These are phyloP conservation scores for Colletotrichum salicis DNA, from an alignment of 2,329 filamentous ascomycete species.

Conservation along the genomic window DNA sequence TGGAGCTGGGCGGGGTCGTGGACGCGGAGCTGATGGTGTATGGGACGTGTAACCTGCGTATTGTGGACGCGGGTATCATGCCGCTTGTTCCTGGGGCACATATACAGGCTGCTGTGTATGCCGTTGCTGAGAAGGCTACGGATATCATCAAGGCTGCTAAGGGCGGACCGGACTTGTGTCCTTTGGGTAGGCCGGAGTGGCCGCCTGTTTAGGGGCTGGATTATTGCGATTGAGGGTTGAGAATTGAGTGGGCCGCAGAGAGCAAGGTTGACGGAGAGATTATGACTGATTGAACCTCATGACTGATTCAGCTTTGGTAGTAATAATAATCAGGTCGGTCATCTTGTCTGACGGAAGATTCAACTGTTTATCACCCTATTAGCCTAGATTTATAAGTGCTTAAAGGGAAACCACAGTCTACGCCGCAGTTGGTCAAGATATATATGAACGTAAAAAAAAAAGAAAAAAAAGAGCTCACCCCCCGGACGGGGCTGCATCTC, in stretches of 20 bases:
- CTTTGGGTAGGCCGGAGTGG: conserved; percentile 10
- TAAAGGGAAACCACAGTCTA: no score
- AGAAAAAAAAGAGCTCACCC: no score
- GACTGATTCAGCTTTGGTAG: background rate
- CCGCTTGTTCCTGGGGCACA: conserved; percentile 58
- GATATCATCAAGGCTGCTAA: conserved; percentile 54
- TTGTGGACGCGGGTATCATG: conserved; percentile 62
- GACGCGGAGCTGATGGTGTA: conserved; percentile 56
- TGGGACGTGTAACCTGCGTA: conserved; percentile 58
- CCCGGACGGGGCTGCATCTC: no score
- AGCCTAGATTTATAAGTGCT: no score
- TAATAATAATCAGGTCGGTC: background rate
- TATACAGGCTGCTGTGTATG: conserved; percentile 65
- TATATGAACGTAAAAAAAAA: no score
- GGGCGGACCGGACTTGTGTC: background rate
- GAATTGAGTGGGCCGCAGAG: background rate
- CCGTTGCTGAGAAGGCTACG: conserved; percentile 62
- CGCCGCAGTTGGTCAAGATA: no score
- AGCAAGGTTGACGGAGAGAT: background rate
- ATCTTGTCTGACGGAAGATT: no score
- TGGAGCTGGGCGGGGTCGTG: conserved; percentile 57
- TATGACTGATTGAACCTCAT: no score
- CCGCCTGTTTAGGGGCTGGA: background rate
- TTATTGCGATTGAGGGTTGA: background rate
- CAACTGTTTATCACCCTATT: no score